phyloP scores from a whole-genome alignment of 495 filamentous ascomycete species.

The Jackrogersella multiformis region DNA sequence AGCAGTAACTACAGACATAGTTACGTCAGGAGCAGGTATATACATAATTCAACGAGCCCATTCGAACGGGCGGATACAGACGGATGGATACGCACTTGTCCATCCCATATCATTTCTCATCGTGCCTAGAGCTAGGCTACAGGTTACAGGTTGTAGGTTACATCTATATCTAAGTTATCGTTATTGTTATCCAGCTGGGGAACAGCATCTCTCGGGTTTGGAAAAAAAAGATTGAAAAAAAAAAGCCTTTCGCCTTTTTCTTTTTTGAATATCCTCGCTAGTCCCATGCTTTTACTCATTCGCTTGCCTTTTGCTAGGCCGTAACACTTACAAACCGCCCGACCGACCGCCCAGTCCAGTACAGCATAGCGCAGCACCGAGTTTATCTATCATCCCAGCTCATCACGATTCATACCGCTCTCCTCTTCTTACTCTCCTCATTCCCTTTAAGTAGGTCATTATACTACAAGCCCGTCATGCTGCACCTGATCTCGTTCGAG shows the following conservation, averaged over 20 bases:
- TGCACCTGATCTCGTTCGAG: conserved; percentile 59
- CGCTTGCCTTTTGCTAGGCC: conserved; percentile 5
- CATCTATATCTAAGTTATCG: conserved; percentile 8
- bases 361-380: neutral
- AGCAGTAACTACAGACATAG: too few species aligned
- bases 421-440: neutral
- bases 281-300: conserved; percentile 6
- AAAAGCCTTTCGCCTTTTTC: neutral
- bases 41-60: too few species aligned
- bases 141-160: too few species aligned
- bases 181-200: conserved; percentile 2
- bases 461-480: conserved; percentile 61
- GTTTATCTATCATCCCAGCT: neutral
- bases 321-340: neutral
- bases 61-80: too few species aligned
- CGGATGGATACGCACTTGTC: too few species aligned
- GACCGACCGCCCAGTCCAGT: too few species aligned
- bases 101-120: too few species aligned
- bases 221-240: too few species aligned
- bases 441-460: conserved; percentile 1
- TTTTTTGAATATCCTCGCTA: conserved; percentile 1
- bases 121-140: too few species aligned
- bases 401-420: neutral
- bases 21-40: too few species aligned
- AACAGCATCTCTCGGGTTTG: neutral